phyloP scores from a whole-genome alignment of 2,329 filamentous ascomycete species.

The Alternaria triticina region DNA sequence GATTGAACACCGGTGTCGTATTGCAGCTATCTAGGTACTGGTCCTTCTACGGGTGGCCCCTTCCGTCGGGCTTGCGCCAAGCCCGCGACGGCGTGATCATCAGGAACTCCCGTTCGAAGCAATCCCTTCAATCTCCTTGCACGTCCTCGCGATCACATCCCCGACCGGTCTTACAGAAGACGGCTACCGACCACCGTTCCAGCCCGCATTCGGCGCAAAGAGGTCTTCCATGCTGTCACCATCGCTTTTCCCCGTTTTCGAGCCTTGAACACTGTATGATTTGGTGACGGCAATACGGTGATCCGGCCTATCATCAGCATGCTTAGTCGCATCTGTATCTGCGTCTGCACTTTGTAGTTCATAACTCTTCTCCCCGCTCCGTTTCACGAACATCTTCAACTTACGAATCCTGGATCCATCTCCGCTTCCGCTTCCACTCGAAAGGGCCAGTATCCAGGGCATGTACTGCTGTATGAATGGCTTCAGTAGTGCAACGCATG shows the following conservation, averaged over 20 bases:
- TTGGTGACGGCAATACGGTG: constrained; percentile 15
- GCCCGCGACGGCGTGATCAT: neutral
- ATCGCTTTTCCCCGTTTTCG: constrained; percentile 1
- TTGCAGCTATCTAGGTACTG: neutral
- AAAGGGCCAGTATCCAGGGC: constrained; percentile 17
- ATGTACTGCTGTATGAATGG: constrained; percentile 21
- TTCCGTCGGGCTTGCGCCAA: neutral
- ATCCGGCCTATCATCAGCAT: neutral
- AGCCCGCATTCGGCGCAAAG: constrained; percentile 7
- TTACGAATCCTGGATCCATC: constrained; percentile 9
- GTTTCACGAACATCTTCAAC: constrained; percentile 10
- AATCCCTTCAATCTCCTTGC: neutral
- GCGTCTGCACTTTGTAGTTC: constrained; percentile 6
- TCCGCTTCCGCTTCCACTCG: constrained; percentile 8
- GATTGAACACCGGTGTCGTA: neutral
- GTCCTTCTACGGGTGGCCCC: neutral
- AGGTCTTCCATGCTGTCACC: constrained; percentile 20
- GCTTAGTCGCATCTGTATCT: neutral
- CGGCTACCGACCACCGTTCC: constrained; percentile 9
- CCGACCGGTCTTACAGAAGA: neutral
- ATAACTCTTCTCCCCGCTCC: constrained; percentile 6
- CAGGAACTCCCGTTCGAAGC: neutral
- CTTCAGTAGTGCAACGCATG: constrained; percentile 21
- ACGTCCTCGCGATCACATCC: neutral
- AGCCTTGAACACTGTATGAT: constrained; percentile 12